A percentile compares a stretch with the other conserved stretches of the same genome.
phyloP scores from a whole-genome alignment of 805 yeast genomes.

The Candida hispaniensis region DNA sequence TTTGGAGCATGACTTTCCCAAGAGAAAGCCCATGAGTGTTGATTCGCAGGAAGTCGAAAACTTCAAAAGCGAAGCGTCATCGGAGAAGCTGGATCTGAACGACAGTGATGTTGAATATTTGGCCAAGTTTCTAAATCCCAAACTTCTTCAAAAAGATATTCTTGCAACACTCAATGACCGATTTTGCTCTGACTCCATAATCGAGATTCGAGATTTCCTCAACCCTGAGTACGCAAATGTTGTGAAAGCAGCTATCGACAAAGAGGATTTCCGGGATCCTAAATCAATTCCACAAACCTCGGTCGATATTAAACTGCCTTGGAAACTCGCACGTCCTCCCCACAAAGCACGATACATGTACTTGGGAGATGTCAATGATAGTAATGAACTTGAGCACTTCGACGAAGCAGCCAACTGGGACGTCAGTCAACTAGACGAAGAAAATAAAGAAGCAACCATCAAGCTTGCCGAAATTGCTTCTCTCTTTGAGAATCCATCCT shows the following conservation, averaged over 20 bases:
- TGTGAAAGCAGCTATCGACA: slow-evolving; percentile 38
- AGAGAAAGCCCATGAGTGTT: slow-evolving; percentile 25
- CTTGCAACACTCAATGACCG: slow-evolving; percentile 36
- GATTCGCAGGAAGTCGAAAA: slow-evolving; percentile 6
- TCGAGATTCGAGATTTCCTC: slow-evolving; percentile 56
- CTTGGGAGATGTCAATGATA: slow-evolving; percentile 62
- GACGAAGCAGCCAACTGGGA: slow-evolving; percentile 17
- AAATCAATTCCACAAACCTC: slow-evolving; percentile 51
- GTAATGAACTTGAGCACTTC: slow-evolving; percentile 23
- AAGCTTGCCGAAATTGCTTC: slow-evolving; percentile 43
- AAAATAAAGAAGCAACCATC: slow-evolving; percentile 18
- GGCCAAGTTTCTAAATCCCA: slow-evolving; percentile 43
- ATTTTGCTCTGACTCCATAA: slow-evolving; percentile 58
- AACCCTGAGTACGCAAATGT: slow-evolving; percentile 41
- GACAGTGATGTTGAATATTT: slow-evolving; percentile 42
- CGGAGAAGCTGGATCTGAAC: slow-evolving; percentile 23
- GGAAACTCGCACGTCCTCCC: slow-evolving; percentile 90
- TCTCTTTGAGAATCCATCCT: slow-evolving; percentile 50
- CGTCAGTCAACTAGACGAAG: slow-evolving; percentile 20
- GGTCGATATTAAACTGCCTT: slow-evolving; percentile 51
- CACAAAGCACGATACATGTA: slow-evolving; percentile 84
- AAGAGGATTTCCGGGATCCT: slow-evolving; percentile 38
- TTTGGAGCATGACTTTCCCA: slow-evolving; percentile 75
- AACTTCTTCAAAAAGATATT: slow-evolving; percentile 35
- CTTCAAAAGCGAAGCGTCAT: slow-evolving; percentile 16